Base-by-base conservation (phyloP, 768 basidiomycete species). In the Boletus pseudo-olivaceus region DNA sequence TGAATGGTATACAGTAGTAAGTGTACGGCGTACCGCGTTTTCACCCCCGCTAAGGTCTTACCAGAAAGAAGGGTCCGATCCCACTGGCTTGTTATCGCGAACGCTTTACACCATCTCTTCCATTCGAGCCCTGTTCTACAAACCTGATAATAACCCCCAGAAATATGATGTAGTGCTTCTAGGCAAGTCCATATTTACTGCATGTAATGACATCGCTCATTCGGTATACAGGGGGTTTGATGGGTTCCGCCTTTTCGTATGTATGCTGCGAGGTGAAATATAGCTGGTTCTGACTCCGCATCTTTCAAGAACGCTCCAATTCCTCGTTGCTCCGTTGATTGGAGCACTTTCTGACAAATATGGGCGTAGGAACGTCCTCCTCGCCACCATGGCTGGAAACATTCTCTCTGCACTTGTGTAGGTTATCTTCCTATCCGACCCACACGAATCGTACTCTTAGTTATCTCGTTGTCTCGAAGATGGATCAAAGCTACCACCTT, bases 131-230 rank as follows among this genome's bases (percentile, higher is more conserved):
- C 56, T 84, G 47, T 76, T 94, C 42, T 87, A 86, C 68, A 78
- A 79, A 35, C 75, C 84, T 33, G 68, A 75, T 32, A 68, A 71
- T 46, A 84, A 88, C 52, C 83, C 87, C 23, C 78, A 84, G 65
- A 82, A 82, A 79, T 97, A 95, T 93, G 96, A 99, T 65, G 76
- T 98, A 15, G 93, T 98, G 15, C 79, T 98, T 26, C 78, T 99
- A n/a, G 94, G 94, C 78, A 62, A 53, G 76, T 62, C n/a, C 41
- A 19, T 39, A 37, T 39, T 49, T 27, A 7, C 7, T 26, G 19
- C 6, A 20, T 20, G 35, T 29, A 23, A n/a, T 43, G 33, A 11
- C 27, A 26, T 41, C 23, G 19, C 56, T 63, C 50, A 69, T n/a
- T 41, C 3, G 19, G 26, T 27, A 47, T 46, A 9, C 58, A 85